Conservation (phyloP, 176 grass and related monocot genomes). For the Musa troglodytarum region DNA sequence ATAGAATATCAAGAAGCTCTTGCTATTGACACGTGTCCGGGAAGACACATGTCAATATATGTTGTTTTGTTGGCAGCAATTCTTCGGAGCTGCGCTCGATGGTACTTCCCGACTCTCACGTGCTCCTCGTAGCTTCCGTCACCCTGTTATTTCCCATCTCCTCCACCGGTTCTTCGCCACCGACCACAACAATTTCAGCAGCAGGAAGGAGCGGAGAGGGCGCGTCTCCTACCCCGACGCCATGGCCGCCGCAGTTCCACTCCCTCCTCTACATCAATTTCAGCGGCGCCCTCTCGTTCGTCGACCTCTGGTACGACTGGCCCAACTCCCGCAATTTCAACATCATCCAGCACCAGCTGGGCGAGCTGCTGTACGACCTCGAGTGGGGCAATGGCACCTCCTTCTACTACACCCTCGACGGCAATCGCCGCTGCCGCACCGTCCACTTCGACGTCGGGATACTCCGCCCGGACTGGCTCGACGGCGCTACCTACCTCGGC, state of each 20-base stretch:
- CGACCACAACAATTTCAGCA: background rate
- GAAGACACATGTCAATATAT: too few species aligned
- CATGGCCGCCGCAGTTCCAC: conserved; percentile 12
- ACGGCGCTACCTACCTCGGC: conserved; percentile 42
- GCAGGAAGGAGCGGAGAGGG: background rate
- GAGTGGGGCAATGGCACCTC: conserved; percentile 80
- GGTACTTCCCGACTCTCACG: too few species aligned
- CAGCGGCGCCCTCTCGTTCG: conserved; percentile 1
- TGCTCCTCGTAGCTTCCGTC: background rate
- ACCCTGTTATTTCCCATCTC: background rate
- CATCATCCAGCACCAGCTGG: conserved; percentile 12
- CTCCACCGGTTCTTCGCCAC: background rate
- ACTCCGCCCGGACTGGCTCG: conserved; percentile 55
- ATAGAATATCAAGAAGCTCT: conserved; percentile 68
- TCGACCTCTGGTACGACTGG: conserved; percentile 23
- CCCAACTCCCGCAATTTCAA: conserved; percentile 16
- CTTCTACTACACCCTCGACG: conserved; percentile 58
- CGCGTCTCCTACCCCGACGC: background rate
- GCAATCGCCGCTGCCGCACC: conserved; percentile 37
- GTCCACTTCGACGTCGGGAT: conserved; percentile 49
- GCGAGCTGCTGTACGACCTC: conserved; percentile 47
- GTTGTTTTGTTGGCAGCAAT: background rate
- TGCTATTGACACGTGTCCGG: too few species aligned
- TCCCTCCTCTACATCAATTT: conserved; percentile 12
- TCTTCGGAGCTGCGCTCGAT: background rate